Percentiles rank a stretch among this genome's conserved stretches.
Evolutionary conservation across 371 early-diverging fungal genomes (phyloP).

Genomic region (Apophysomyces trapeziformis): DNA sequence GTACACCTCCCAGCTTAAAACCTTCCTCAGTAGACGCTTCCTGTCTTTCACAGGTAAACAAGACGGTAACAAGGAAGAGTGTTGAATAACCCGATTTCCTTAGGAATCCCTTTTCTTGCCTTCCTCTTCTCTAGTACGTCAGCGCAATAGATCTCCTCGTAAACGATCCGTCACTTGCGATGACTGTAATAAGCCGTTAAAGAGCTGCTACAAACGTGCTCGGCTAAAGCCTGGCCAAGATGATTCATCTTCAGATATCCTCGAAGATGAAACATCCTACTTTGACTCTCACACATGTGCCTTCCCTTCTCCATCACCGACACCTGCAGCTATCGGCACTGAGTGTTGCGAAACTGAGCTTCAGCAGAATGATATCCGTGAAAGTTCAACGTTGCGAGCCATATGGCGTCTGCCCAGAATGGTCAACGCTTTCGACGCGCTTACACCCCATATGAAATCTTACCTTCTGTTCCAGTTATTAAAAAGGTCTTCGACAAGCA

Average conservation of each 20-base stretch:
- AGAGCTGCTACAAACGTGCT: slow-evolving; percentile 14
- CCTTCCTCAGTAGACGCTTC: slow-evolving; percentile 11
- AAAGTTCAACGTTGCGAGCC: neutral
- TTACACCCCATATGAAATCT: slow-evolving; percentile 36
- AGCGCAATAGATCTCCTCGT: neutral
- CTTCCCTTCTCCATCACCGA: slow-evolving; percentile 18
- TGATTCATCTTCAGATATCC: slow-evolving; percentile 2
- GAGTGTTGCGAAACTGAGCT: neutral
- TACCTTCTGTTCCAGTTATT: slow-evolving; percentile 50
- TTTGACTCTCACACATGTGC: slow-evolving; percentile 8
- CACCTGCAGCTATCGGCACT: slow-evolving; percentile 1
- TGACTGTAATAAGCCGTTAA: slow-evolving; percentile 2
- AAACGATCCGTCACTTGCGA: slow-evolving; percentile 15
- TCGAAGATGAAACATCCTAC: neutral
- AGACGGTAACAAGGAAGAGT: slow-evolving; percentile 4
- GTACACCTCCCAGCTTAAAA: slow-evolving; percentile 27
- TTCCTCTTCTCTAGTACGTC: neutral
- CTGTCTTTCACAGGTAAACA: neutral
- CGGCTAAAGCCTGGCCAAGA: slow-evolving; percentile 5
- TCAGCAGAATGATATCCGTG: slow-evolving; percentile 1
- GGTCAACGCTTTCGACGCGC: slow-evolving; percentile 39
- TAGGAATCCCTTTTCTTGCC: slow-evolving; percentile 4
- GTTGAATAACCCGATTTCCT: neutral
- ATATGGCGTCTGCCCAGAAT: slow-evolving; percentile 25
- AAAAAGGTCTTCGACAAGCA: slow-evolving; percentile 45